Conservation (phyloP, 1,284 basidiomycete genomes). For the Fomitopsis palustris region DNA sequence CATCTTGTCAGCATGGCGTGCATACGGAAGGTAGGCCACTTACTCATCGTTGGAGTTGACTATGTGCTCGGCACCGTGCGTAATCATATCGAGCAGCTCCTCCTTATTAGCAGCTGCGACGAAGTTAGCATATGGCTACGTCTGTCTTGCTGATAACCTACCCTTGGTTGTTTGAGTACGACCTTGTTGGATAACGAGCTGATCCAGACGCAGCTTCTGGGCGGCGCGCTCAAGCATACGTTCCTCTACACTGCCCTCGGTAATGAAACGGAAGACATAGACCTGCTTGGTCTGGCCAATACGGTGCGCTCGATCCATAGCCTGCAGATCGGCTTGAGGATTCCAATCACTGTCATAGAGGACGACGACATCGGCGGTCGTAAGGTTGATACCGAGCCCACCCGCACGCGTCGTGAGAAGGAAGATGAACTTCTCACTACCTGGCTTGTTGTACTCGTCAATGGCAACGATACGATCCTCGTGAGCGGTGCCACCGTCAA, state of each 20-base stretch:
- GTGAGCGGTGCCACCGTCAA: constrained; percentile 94
- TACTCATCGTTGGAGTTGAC: constrained; percentile 76
- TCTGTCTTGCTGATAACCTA: constrained; percentile 16
- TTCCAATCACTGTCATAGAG: constrained; percentile 99
- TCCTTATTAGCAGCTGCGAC: constrained; percentile 86
- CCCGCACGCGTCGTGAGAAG: constrained; percentile 97
- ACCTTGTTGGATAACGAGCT: constrained; percentile 97
- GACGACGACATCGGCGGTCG: constrained; percentile 93
- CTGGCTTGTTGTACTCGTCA: constrained; percentile 97
- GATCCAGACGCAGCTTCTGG: constrained; percentile 94
- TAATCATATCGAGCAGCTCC: constrained; percentile 97
- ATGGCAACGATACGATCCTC: constrained; percentile 96
- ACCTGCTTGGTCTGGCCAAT: constrained; percentile 99
- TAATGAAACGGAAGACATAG: constrained; percentile 97
- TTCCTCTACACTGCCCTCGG: constrained; percentile 96
- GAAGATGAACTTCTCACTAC: constrained; percentile 96
- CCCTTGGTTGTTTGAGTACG: constrained; percentile 71
- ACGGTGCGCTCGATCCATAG: constrained; percentile 98
- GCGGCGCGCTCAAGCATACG: constrained; percentile 96
- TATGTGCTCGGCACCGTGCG: constrained; percentile 96
- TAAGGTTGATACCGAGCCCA: constrained; percentile 96
- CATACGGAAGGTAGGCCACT: constrained; percentile 24
- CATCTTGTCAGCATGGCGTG: no score
- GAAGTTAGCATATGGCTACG: neutral
- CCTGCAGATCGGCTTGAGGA: constrained; percentile 97